A percentile compares a stretch with the other conserved stretches of the same genome.
Conservation (phyloP, 1,284 basidiomycete genomes). For the Marasmius sp. region DNA sequence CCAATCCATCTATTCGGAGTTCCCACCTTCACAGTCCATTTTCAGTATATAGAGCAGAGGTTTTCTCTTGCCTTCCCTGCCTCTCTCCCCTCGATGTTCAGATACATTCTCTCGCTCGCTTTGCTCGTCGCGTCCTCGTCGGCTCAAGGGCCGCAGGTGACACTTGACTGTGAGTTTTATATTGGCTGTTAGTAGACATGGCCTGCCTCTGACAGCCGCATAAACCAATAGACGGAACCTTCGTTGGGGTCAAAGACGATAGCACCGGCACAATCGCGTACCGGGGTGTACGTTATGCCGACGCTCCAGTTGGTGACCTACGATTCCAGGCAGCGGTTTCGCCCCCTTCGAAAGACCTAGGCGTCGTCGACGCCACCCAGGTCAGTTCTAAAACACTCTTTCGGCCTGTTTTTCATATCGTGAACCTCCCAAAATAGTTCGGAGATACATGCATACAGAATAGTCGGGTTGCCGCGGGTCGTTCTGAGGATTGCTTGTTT, state of each 20-base stretch:
- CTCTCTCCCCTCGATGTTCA: no score
- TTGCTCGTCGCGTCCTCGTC: background rate
- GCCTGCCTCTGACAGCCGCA: background rate
- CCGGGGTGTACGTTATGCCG: conserved; percentile 37
- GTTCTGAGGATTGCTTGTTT: no score
- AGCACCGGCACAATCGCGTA: conserved; percentile 32
- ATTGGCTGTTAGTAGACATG: no score
- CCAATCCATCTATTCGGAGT: no score
- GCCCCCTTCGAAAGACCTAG: conserved; percentile 34
- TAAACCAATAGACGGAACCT: conserved; percentile 33
- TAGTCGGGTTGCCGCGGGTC: no score
- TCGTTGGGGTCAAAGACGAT: conserved; percentile 29
- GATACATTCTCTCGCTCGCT: background rate
- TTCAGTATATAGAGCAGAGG: no score
- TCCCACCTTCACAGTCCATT: no score
- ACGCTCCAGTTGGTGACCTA: conserved; percentile 34
- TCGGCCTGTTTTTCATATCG: background rate
- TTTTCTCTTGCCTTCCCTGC: no score
- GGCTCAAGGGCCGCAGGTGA: background rate
- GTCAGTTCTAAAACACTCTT: conserved; percentile 19
- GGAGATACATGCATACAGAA: no score
- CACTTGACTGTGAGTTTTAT: conserved; percentile 8
- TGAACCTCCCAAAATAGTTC: background rate
- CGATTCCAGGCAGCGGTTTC: conserved; percentile 38
- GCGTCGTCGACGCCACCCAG: conserved; percentile 31